Evolutionary conservation across 192 early-diverging fungal genomes (phyloP).

Genomic region (Dimargaris cristalligena): DNA sequence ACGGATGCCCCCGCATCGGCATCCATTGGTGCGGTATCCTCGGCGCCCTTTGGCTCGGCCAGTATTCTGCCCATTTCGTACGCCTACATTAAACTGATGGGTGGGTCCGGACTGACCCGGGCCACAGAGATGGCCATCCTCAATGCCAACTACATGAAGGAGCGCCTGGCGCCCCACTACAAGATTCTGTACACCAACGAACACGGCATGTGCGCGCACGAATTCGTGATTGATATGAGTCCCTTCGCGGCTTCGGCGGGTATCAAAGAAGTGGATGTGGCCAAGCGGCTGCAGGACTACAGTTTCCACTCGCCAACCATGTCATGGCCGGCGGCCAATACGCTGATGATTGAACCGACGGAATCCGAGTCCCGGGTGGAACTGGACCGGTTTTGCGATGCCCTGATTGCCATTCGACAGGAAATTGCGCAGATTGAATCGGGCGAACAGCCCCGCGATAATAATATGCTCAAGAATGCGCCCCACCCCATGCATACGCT

Average conservation of each 20-base stretch:
- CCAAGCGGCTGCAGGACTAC: slow-evolving; percentile 97
- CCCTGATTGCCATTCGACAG: slow-evolving; percentile 86
- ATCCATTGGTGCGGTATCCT: slow-evolving; percentile 82
- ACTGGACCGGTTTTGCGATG: slow-evolving; percentile 94
- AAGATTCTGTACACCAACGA: slow-evolving; percentile 82
- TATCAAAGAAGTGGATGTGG: slow-evolving; percentile 90
- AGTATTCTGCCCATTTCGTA: slow-evolving; percentile 95
- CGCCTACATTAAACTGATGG: slow-evolving; percentile 98
- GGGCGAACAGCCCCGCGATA: slow-evolving; percentile 62
- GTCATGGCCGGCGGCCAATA: slow-evolving; percentile 98
- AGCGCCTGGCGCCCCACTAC: slow-evolving; percentile 81
- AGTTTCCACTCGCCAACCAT: slow-evolving; percentile 98
- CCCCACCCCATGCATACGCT: slow-evolving; percentile 75
- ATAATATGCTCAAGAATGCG: slow-evolving; percentile 76
- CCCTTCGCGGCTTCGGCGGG: slow-evolving; percentile 64
- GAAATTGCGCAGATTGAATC: slow-evolving; percentile 83
- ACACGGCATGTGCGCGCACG: slow-evolving; percentile 94
- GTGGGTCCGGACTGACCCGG: slow-evolving; percentile 72
- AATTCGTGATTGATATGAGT: slow-evolving; percentile 94
- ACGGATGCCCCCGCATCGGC: too few relatives aligned
- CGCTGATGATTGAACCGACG: slow-evolving; percentile 98
- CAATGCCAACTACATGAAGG: slow-evolving; percentile 98
- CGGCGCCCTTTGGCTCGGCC: slow-evolving; percentile 93
- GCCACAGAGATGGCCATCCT: slow-evolving; percentile 83
- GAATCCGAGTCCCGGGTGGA: slow-evolving; percentile 89